A percentile compares a stretch with the other conserved stretches of the same genome.
Conservation (phyloP, 129 eudicot species). For the Kitagawia praeruptora region DNA sequence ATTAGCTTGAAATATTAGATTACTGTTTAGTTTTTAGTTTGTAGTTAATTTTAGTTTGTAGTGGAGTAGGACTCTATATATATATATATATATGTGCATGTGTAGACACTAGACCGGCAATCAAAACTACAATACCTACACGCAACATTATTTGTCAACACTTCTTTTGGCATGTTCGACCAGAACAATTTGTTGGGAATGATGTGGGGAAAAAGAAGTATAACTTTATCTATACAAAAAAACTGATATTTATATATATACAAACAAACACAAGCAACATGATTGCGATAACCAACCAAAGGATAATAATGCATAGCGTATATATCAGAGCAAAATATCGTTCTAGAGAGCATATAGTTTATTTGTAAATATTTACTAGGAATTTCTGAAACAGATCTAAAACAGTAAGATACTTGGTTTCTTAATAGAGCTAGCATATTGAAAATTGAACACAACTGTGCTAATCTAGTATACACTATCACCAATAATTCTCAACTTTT, state of each 20-base stretch:
- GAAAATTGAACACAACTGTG: not conserved
- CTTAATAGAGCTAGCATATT: not conserved
- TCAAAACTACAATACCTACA: not conserved
- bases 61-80: too few relatives aligned
- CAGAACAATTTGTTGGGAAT: not conserved
- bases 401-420: not conserved
- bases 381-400: not conserved
- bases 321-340: not conserved
- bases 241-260: not conserved
- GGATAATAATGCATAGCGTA: not conserved
- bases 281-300: not conserved
- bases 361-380: not conserved
- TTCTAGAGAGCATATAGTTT: not conserved
- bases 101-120: not conserved
- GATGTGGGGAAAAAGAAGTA: not conserved
- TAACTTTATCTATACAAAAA: not conserved
- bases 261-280: not conserved
- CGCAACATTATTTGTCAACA: not conserved
- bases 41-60: too few relatives aligned
- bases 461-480: not conserved
- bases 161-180: conserved; percentile 2
- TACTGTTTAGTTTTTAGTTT: too few relatives aligned
- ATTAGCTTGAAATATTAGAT: too few relatives aligned
- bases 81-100: not conserved
- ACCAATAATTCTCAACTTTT: not conserved